Evolutionary conservation across 1,139 yeast genomes (phyloP).

Genomic region (Kurtzmaniella quercitrusa): DNA sequence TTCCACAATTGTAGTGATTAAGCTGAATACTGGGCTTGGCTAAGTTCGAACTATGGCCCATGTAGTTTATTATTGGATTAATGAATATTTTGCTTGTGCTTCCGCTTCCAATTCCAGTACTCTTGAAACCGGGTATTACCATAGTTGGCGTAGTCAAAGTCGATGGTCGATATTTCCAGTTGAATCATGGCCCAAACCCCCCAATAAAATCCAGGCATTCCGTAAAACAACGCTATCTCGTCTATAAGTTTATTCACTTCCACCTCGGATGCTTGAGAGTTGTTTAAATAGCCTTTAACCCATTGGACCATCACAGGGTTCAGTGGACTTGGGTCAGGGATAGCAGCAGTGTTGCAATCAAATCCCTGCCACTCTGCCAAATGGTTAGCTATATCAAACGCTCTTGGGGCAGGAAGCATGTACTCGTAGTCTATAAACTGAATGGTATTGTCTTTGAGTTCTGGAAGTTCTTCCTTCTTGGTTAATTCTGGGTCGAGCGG

Average conservation of each 20-base stretch:
- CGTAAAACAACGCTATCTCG: constrained; percentile 63
- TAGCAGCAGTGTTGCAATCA: constrained; percentile 58
- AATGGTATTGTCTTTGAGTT: constrained; percentile 35
- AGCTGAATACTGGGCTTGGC: too few relatives aligned
- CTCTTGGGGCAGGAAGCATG: constrained; percentile 76
- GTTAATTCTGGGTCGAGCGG: constrained; percentile 34
- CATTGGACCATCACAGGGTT: constrained; percentile 52
- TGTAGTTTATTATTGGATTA: background rate
- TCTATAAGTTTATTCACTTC: constrained; percentile 36
- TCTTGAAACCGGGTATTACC: constrained; percentile 59
- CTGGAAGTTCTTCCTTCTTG: background rate
- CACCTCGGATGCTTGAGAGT: constrained; percentile 21
- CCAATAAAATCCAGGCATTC: constrained; percentile 84
- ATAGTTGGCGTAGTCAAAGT: constrained; percentile 66
- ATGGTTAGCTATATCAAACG: constrained; percentile 82
- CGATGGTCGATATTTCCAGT: constrained; percentile 64
- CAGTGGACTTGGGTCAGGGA: constrained; percentile 47
- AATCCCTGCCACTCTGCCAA: constrained; percentile 88
- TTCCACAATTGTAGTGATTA: too few relatives aligned
- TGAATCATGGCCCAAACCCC: constrained; percentile 84
- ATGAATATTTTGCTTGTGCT: constrained; percentile 6
- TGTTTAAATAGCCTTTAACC: constrained; percentile 47
- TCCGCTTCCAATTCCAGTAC: constrained; percentile 64
- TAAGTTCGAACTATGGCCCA: too few relatives aligned
- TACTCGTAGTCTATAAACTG: constrained; percentile 79